These are phyloP conservation scores for Malus hybrid DNA, from an alignment of 331 rosid genomes.

Conservation along the genomic window DNA sequence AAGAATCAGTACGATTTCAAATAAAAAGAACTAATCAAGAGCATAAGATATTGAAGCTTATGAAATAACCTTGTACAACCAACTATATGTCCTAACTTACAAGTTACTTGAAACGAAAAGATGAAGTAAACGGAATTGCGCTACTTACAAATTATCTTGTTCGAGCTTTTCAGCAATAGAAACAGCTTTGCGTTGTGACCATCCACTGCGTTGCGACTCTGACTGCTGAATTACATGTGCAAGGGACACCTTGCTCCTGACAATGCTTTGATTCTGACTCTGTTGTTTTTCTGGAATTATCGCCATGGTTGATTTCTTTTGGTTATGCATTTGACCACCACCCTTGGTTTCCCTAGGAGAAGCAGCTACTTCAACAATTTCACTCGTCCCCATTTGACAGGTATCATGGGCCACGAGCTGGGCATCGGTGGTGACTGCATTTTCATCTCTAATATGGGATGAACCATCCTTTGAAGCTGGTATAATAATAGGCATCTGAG, in stretches of 20 bases:
- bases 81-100: too few relatives aligned
- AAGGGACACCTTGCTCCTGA: slow-evolving; percentile 89
- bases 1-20: slow-evolving; percentile 9
- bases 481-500: slow-evolving; percentile 41
- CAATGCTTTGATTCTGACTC: slow-evolving; percentile 71
- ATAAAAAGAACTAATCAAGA: background rate
- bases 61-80: too few relatives aligned
- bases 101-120: background rate
- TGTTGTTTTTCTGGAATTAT: slow-evolving; percentile 40
- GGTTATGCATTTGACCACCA: slow-evolving; percentile 26
- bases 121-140: slow-evolving; percentile 6
- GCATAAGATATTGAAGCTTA: background rate
- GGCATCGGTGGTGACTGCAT: slow-evolving; percentile 10
- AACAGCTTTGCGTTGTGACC: slow-evolving; percentile 94
- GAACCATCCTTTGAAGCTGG: slow-evolving; percentile 40
- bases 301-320: slow-evolving; percentile 30
- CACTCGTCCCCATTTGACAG: slow-evolving; percentile 43
- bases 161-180: slow-evolving; percentile 99
- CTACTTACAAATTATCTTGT: slow-evolving; percentile 87
- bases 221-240: slow-evolving; percentile 98
- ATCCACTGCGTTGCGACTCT: slow-evolving; percentile 59
- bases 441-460: slow-evolving; percentile 50
- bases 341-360: slow-evolving; percentile 47
- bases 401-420: background rate
- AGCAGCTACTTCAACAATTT: slow-evolving; percentile 73